Conservation (phyloP, 495 filamentous ascomycete genomes). For the Aspergillus diversus region DNA sequence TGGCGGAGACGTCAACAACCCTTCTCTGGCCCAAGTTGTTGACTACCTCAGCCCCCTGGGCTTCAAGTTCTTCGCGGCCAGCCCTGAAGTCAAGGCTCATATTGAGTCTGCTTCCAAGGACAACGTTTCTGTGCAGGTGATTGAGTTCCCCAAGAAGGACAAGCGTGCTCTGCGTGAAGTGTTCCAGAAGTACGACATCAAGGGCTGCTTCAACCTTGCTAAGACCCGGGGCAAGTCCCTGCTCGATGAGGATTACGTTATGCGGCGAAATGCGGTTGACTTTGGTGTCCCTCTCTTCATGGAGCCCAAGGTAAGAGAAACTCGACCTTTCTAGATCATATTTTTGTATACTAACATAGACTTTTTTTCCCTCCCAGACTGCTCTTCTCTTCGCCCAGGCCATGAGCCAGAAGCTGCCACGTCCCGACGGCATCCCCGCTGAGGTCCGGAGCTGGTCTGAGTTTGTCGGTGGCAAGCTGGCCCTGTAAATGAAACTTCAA, state of each 20-base stretch:
- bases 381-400: constrained; percentile 93
- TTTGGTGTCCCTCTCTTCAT: constrained; percentile 98
- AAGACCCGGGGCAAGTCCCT: constrained; percentile 79
- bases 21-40: constrained; percentile 73
- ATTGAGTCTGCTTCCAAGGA: constrained; percentile 72
- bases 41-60: constrained; percentile 84
- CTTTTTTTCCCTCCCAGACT: constrained; percentile 61
- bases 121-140: constrained; percentile 77
- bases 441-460: constrained; percentile 95
- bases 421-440: constrained; percentile 75
- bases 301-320: constrained; percentile 87
- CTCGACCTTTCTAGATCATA: background rate
- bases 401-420: constrained; percentile 92
- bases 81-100: constrained; percentile 75
- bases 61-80: constrained; percentile 92
- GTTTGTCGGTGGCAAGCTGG: constrained; percentile 85
- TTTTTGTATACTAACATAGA: constrained; percentile 15
- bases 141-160: constrained; percentile 96
- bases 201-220: constrained; percentile 94
- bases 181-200: constrained; percentile 95
- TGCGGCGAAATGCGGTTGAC: constrained; percentile 97
- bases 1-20: constrained; percentile 74
- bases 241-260: constrained; percentile 94
- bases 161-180: constrained; percentile 94
- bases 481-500: constrained; percentile 59